Percentiles rank a stretch among this genome's conserved stretches.
phyloP scores from a whole-genome alignment of 495 filamentous ascomycete species.

The Lentithecium fluviatile region DNA sequence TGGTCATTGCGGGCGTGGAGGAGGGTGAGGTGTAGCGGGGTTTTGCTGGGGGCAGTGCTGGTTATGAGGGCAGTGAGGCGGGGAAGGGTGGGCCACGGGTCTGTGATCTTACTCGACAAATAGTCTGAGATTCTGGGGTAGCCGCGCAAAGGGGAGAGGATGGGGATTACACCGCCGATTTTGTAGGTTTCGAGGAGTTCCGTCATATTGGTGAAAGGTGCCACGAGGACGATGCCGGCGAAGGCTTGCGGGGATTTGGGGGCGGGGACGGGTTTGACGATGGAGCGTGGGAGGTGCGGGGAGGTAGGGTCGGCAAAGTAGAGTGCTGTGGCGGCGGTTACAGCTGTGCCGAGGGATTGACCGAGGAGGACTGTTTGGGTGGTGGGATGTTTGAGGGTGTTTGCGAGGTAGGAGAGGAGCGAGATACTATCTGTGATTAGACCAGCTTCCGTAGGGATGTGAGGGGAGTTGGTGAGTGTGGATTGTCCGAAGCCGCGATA shows the following conservation, averaged over 20 bases:
- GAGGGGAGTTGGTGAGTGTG: conserved; percentile 53
- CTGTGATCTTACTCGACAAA: conserved; percentile 50
- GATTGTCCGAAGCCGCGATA: conserved; percentile 88
- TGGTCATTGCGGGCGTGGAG: conserved; percentile 41
- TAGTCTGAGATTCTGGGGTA: conserved; percentile 55
- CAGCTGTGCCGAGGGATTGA: conserved; percentile 86
- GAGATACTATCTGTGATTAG: conserved; percentile 77
- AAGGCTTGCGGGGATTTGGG: conserved; percentile 47
- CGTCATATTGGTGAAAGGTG: conserved; percentile 73
- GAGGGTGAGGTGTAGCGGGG: conserved; percentile 18
- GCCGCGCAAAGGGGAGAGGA: conserved; percentile 68
- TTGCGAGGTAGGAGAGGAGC: conserved; percentile 67
- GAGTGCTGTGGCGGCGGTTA: conserved; percentile 69
- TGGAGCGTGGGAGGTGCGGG: conserved; percentile 9
- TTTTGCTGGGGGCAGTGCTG: conserved; percentile 1
- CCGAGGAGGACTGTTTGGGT: conserved; percentile 77
- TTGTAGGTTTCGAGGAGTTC: conserved; percentile 69
- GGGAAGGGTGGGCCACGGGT: conserved; percentile 56
- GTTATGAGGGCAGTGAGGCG: conserved; percentile 45
- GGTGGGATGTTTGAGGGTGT: conserved; percentile 62
- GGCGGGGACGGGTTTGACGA: not conserved
- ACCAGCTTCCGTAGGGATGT: conserved; percentile 70
- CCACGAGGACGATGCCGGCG: conserved; percentile 71
- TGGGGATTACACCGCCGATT: conserved; percentile 70
- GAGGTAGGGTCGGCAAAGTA: conserved; percentile 53